Conservation (phyloP, 805 yeast species). For the Candida sakaeoensis region DNA sequence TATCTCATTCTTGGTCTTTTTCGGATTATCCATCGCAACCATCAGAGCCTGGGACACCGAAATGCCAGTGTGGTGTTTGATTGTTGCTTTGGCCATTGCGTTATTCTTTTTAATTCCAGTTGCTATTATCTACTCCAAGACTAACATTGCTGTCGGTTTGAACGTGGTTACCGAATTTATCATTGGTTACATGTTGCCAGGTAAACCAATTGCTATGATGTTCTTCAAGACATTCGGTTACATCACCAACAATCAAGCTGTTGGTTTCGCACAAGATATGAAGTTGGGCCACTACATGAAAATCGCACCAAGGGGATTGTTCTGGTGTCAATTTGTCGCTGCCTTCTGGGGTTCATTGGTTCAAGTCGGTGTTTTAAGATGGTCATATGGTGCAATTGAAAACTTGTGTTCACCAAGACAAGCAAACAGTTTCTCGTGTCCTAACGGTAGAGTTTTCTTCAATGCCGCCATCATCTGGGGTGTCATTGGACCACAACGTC, state of each 20-base stretch:
- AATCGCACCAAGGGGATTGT: constrained; percentile 35
- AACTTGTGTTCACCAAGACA: constrained; percentile 30
- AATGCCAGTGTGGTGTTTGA: constrained; percentile 40
- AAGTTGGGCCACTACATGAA: constrained; percentile 45
- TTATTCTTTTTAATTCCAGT: constrained; percentile 38
- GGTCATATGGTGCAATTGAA: constrained; percentile 36
- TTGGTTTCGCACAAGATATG: constrained; percentile 46
- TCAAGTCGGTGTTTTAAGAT: constrained; percentile 37
- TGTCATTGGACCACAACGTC: constrained; percentile 28
- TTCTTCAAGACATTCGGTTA: constrained; percentile 46
- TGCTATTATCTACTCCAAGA: constrained; percentile 22
- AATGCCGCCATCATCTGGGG: constrained; percentile 45
- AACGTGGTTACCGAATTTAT: constrained; percentile 43
- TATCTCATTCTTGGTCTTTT: constrained; percentile 23
- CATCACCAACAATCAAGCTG: constrained; percentile 48
- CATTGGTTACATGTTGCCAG: constrained; percentile 43
- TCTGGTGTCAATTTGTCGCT: constrained; percentile 42
- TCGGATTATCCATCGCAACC: constrained; percentile 36
- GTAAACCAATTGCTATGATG: constrained; percentile 48
- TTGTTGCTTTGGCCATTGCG: constrained; percentile 38
- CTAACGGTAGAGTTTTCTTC: constrained; percentile 39
- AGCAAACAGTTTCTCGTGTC: constrained; percentile 34
- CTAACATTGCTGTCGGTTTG: constrained; percentile 36
- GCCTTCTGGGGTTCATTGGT: constrained; percentile 42
- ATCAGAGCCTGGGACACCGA: constrained; percentile 39